A percentile compares a stretch with the other conserved stretches of the same genome.
These are phyloP conservation scores for Apiospora phragmitis DNA, from an alignment of 2,329 filamentous ascomycete genomes.

Conservation along the genomic window DNA sequence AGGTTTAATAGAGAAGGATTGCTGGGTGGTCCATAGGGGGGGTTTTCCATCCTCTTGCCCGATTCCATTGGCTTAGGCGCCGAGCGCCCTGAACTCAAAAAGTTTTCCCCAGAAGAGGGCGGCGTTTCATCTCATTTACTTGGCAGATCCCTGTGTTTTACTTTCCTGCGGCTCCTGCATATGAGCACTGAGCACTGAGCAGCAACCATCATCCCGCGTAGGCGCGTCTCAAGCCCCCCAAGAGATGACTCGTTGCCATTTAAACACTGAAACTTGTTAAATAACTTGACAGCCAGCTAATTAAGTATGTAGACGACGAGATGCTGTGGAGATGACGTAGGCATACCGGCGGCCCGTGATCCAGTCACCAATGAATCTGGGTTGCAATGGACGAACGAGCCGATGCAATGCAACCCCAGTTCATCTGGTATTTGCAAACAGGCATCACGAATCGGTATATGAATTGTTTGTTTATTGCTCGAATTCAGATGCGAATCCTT, in stretches of 20 bases:
- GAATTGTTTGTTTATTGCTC: neutral
- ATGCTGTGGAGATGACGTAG: constrained; percentile 1
- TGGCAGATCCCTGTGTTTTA: constrained; percentile 11
- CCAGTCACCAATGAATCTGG: neutral
- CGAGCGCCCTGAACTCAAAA: constrained; percentile 3
- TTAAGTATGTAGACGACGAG: neutral
- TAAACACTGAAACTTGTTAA: neutral
- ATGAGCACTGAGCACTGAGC: neutral
- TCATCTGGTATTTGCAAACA: neutral
- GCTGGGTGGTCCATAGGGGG: neutral
- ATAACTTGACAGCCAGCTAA: neutral
- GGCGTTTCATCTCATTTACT: constrained; percentile 10
- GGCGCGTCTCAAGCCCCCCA: neutral
- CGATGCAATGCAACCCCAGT: neutral
- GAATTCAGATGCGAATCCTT: neutral
- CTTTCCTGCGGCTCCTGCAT: neutral
- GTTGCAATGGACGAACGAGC: neutral
- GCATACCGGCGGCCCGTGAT: neutral
- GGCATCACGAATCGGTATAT: neutral
- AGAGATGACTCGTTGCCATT: neutral
- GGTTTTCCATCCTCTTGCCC: neutral
- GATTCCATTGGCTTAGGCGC: constrained; percentile 1
- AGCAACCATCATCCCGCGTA: neutral
- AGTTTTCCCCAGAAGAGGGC: constrained; percentile 10
- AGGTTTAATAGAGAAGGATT: neutral